A percentile compares a stretch with the other conserved stretches of the same genome.
Conservation (phyloP, 345 rosid genomes). For the Barbarea vulgaris region DNA sequence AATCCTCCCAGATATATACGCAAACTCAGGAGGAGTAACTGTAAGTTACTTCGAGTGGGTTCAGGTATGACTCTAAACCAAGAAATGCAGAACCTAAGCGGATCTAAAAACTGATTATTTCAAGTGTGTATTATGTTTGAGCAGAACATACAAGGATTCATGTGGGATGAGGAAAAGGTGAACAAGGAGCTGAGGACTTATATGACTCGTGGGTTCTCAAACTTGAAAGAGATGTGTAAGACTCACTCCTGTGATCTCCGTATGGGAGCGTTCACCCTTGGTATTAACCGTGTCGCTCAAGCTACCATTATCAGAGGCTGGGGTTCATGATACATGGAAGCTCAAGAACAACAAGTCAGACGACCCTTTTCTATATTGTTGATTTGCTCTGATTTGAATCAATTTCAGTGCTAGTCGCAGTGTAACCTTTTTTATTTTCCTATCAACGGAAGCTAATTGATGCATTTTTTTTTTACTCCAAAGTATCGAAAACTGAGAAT, state of each 20-base stretch:
- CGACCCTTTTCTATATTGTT: neutral
- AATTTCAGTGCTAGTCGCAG: neutral
- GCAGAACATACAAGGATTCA: slow-evolving; percentile 97
- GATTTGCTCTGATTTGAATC: slow-evolving; percentile 8
- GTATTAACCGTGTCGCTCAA: slow-evolving; percentile 92
- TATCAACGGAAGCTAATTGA: neutral
- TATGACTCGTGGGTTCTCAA: slow-evolving; percentile 83
- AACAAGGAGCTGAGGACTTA: slow-evolving; percentile 73
- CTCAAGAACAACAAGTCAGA: neutral
- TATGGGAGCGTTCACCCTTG: slow-evolving; percentile 97
- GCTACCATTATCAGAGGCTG: slow-evolving; percentile 90
- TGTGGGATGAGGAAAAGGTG: slow-evolving; percentile 97
- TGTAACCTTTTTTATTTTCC: neutral
- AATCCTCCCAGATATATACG: slow-evolving; percentile 93
- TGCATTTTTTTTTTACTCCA: slow-evolving; percentile 7
- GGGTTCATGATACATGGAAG: slow-evolving; percentile 60
- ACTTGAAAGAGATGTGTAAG: slow-evolving; percentile 81
- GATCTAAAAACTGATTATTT: neutral
- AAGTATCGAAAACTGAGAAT: slow-evolving; percentile 11
- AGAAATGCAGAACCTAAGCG: neutral
- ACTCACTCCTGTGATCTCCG: slow-evolving; percentile 87
- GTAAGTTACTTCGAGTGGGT: slow-evolving; percentile 99
- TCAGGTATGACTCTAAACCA: slow-evolving; percentile 55
- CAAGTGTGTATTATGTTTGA: slow-evolving; percentile 1
- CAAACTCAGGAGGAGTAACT: slow-evolving; percentile 97